Base-by-base conservation (phyloP, 352 stramenopile genomes). In the Hyaloperonospora brassicae region DNA sequence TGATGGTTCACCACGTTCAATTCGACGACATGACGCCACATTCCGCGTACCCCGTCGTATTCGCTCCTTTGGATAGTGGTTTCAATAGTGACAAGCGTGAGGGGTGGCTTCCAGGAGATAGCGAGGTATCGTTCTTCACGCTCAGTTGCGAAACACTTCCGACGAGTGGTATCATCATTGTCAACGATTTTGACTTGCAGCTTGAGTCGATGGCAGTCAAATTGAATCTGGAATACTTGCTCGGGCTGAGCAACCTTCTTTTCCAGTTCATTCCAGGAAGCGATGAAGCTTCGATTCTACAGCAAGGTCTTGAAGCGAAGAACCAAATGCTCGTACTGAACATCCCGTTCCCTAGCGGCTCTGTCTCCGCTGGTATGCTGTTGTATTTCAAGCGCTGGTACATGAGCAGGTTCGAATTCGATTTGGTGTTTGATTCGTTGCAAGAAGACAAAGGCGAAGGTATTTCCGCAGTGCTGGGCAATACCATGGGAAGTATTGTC, bases 61-160 rank as follows among this genome's bases (percentile, higher is more conserved):
- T 95, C 23, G 76, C 76, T 38, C 84, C 84, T 2, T 47, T 88
- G n/a, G 80, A 95, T 46, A 89, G 73, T 57, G 84, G 84, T 0
- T 95, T 87, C 50, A 95, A 93, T 49, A 93, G 82, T 45, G 78
- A 95, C 59, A 90, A 89, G 53, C 79, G 73, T 11, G 84, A 95
- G 55, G 83, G 78, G 4, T 95, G 84, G 84, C 57, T 90, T 17
- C 78, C 80, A n/a, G 63, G 79, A 3, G 67, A 93, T 7, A 80
- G 81, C 8, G 84, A 95, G 51, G 60, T 52, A 8, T 82, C 84
- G 22, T 92, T 89, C 47, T 77, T 95, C 51, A 72, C 55, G 30
- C 46, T 95, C 8, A 74, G 61, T 2, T 59, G 87, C 14, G 80
- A 89, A 40, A 87, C 75, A 6, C 63, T 74, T n/a, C 76, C 77